Evolutionary conservation across 257 asterid genomes (phyloP).

Genomic region (Fraxinus quadrangulata): DNA sequence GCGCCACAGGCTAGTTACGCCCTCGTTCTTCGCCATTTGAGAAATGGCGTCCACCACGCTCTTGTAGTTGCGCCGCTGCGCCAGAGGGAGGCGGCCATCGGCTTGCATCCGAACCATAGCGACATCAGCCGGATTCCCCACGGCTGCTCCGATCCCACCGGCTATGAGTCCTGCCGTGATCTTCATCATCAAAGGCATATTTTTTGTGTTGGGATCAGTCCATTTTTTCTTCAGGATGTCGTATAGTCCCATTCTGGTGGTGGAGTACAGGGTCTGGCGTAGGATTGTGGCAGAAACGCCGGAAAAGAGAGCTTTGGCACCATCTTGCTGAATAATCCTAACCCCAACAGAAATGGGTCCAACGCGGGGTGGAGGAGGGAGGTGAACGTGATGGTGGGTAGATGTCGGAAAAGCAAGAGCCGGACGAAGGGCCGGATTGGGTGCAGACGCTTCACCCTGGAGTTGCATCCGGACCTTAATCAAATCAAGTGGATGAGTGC

Average conservation of each 20-base stretch:
- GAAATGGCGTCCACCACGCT: constrained; percentile 86
- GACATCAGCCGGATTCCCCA: constrained; percentile 90
- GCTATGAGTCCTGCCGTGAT: constrained; percentile 77
- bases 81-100: constrained; percentile 79
- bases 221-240: constrained; percentile 68
- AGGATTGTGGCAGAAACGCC: constrained; percentile 96
- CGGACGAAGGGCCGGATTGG: constrained; percentile 51
- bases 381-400: constrained; percentile 28
- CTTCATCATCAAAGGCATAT: constrained; percentile 54
- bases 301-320: constrained; percentile 67
- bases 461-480: constrained; percentile 90
- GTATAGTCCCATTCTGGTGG: constrained; percentile 91
- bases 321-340: constrained; percentile 70
- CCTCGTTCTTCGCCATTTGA: constrained; percentile 72
- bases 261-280: constrained; percentile 85
- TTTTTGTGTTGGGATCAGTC: constrained; percentile 62
- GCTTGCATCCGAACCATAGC: constrained; percentile 99
- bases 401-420: constrained; percentile 53
- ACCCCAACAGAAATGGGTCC: constrained; percentile 72
- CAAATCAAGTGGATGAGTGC: constrained; percentile 80
- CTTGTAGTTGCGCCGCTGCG: constrained; percentile 74
- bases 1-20: constrained; percentile 84
- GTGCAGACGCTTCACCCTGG: constrained; percentile 56
- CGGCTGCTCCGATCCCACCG: constrained; percentile 89
- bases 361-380: constrained; percentile 49